These are phyloP conservation scores for Toxicodendron radicans DNA, from an alignment of 345 rosid species.

Conservation along the genomic window DNA sequence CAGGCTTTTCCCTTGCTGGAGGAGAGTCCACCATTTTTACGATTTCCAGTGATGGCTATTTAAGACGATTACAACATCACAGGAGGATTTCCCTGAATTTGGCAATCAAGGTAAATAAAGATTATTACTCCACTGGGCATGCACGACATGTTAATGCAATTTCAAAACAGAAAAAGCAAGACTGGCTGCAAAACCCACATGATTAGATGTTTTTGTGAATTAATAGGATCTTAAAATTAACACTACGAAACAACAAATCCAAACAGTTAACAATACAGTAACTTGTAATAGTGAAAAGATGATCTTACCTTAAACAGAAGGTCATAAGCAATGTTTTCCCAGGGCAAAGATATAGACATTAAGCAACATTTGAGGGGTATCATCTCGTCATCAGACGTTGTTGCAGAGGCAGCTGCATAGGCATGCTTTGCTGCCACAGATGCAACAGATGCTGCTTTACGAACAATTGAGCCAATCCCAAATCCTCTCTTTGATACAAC, in stretches of 20 bases:
- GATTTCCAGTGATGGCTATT: neutral
- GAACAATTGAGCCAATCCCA: conserved; percentile 78
- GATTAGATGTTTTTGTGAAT: neutral
- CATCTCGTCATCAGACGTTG: conserved; percentile 75
- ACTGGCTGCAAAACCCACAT: neutral
- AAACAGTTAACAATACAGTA: neutral
- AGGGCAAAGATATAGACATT: conserved; percentile 91
- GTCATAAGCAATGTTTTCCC: conserved; percentile 95
- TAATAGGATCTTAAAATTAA: conserved; percentile 1
- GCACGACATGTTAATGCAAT: neutral
- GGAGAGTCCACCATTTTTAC: neutral
- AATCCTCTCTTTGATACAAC: conserved; percentile 72
- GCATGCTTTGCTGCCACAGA: conserved; percentile 96
- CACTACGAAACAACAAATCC: neutral
- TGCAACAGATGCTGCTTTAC: conserved; percentile 90
- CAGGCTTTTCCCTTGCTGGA: conserved; percentile 14
- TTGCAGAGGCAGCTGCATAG: conserved; percentile 82
- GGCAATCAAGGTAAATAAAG: conserved; percentile 7
- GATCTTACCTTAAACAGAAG: conserved; percentile 83
- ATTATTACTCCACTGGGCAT: conserved; percentile 15
- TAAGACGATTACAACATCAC: conserved; percentile 48
- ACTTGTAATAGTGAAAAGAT: neutral
- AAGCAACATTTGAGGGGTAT: conserved; percentile 92
- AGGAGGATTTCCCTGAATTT: conserved; percentile 61
- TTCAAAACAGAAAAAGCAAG: neutral